A percentile compares a stretch with the other conserved stretches of the same genome.
phyloP scores from a whole-genome alignment of 106 monocot genomes.

The Apostasia ramifera region DNA sequence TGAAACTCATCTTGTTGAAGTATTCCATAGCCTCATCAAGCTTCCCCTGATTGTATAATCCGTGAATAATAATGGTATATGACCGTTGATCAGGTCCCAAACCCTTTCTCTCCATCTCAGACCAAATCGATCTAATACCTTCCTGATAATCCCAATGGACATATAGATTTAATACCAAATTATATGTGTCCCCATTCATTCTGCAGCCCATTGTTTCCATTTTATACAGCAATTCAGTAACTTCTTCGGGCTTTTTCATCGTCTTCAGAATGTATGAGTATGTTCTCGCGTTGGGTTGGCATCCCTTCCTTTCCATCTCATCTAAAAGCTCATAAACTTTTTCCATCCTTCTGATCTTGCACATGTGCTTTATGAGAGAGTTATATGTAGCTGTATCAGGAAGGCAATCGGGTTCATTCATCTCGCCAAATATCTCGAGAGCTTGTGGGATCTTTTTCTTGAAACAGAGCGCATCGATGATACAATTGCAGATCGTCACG shows the following conservation, averaged over 20 bases:
- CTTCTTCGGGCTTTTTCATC: slow-evolving; percentile 42
- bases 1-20: slow-evolving; percentile 50
- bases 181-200: slow-evolving; percentile 47
- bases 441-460: slow-evolving; percentile 84
- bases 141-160: slow-evolving; percentile 44
- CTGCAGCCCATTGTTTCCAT: slow-evolving; percentile 52
- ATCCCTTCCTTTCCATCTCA: slow-evolving; percentile 70
- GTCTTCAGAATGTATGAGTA: slow-evolving; percentile 64
- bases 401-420: slow-evolving; percentile 49
- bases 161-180: slow-evolving; percentile 63
- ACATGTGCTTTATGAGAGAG: slow-evolving; percentile 76
- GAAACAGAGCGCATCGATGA: slow-evolving; percentile 79
- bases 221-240: slow-evolving; percentile 23
- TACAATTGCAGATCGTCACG: slow-evolving; percentile 68
- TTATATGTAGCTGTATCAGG: slow-evolving; percentile 81
- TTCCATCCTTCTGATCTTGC: slow-evolving; percentile 67
- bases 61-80: slow-evolving; percentile 71
- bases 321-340: slow-evolving; percentile 64
- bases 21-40: slow-evolving; percentile 49
- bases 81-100: slow-evolving; percentile 79
- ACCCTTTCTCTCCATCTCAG: slow-evolving; percentile 62
- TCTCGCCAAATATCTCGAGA: slow-evolving; percentile 68
- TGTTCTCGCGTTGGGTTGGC: slow-evolving; percentile 54
- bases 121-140: slow-evolving; percentile 44
- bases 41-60: slow-evolving; percentile 43